These are phyloP conservation scores for Dovyalis caffra DNA, from an alignment of 345 rosid species.

Conservation along the genomic window DNA sequence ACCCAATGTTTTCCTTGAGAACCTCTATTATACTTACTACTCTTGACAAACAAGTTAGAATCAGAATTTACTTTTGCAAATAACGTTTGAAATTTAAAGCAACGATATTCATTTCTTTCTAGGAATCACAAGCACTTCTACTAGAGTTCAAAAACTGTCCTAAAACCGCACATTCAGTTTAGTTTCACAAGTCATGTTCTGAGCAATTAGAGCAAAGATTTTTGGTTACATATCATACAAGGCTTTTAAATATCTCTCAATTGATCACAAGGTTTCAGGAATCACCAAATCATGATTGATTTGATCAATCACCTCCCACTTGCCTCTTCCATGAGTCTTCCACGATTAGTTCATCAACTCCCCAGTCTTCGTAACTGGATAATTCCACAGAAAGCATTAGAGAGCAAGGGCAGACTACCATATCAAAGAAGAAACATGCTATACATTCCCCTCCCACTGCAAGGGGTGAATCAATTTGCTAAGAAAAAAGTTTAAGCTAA, in stretches of 20 bases:
- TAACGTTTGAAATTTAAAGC: background rate
- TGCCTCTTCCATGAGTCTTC: conserved; percentile 98
- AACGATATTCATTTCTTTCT: background rate
- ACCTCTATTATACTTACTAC: too few relatives aligned
- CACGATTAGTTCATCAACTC: conserved; percentile 82
- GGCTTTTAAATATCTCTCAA: background rate
- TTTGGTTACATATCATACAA: conserved; percentile 1
- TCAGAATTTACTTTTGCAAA: background rate
- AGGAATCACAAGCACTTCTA: background rate
- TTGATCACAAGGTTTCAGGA: background rate
- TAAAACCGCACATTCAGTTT: background rate
- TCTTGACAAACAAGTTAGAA: background rate
- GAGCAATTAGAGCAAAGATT: background rate
- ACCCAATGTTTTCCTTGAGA: background rate
- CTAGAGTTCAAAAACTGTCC: background rate
- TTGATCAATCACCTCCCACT: conserved; percentile 76
- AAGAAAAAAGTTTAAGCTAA: background rate
- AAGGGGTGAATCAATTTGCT: background rate
- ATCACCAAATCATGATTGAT: conserved; percentile 8
- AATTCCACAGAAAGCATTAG: background rate
- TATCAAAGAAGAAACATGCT: background rate
- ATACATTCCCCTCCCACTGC: background rate
- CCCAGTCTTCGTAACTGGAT: conserved; percentile 77
- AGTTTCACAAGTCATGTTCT: background rate
- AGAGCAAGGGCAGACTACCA: background rate